Evolutionary conservation across 768 basidiomycete genomes (phyloP), one percentile per base, ranked within the genome.

Genomic region (Russula compacta): DNA sequence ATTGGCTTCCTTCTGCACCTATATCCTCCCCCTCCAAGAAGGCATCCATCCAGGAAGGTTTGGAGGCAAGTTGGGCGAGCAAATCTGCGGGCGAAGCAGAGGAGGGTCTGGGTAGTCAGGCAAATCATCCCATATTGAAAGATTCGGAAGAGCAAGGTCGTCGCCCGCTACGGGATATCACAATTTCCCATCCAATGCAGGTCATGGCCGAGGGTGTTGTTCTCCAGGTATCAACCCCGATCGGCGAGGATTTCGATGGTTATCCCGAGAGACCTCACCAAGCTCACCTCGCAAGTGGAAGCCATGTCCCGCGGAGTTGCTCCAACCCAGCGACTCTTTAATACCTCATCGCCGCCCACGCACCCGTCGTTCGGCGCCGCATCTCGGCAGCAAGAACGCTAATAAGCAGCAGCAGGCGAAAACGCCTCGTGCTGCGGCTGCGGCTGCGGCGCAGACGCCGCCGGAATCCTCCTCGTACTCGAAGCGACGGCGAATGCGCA

Each of bases 401-500:
- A 29, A 24, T 21, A 11, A 24, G 24, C 19, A 47, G 24, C 21
- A 53, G 15, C 46, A 53, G 24, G 42, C 2, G 3, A 58, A 32
- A 3, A 15, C 21, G n/a, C 39, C 14, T 4, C 47, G 15, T 49
- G 24, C 24, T 29, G 24, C 24, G 24, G 24, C 24, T 29, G 24
- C 24, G 24, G 24, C 24, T 29, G 21, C 21, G 47, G 14, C 15
- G 17, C 59, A 43, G 33, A 47, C 52, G 15, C 61, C 61, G 8
- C 62, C 33, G 33, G 51, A 29, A 29, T 29, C 24, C 24, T 29
- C 24, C 2, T 29, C 24, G 24, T 29, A 29, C 17, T 43, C 44
- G 24, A 63, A 63, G 53, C 64, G 61, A 42, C 57, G 47, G 43
- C 61, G 61, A 6, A 58, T 55, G 43, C 55, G 64, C 24, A 64